These are phyloP conservation scores for Pseudogymnoascus sp. DNA, from an alignment of 2,329 filamentous ascomycete genomes.

Conservation along the genomic window DNA sequence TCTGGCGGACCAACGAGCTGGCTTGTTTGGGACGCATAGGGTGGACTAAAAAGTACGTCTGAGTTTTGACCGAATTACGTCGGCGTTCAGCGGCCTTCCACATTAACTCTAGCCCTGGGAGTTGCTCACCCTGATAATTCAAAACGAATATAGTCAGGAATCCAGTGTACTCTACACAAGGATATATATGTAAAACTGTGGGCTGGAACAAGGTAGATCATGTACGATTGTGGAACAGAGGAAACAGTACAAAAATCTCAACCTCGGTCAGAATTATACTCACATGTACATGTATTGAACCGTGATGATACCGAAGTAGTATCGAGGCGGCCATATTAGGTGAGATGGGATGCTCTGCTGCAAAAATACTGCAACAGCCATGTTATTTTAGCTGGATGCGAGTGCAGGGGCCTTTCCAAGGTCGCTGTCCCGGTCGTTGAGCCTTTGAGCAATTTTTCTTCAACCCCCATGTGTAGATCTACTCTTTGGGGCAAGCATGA, in stretches of 20 bases:
- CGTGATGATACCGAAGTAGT: neutral
- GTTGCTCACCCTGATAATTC: neutral
- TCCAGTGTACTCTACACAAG: neutral
- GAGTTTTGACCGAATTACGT: neutral
- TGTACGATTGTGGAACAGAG: neutral
- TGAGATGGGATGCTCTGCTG: neutral
- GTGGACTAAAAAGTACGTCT: neutral
- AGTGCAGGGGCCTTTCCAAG: neutral
- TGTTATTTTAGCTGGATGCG: neutral
- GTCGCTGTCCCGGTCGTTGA: neutral
- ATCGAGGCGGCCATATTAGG: too few relatives aligned
- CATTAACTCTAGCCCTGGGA: neutral
- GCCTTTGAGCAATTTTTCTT: neutral
- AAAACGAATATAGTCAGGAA: neutral
- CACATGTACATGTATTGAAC: neutral
- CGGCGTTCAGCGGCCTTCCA: neutral
- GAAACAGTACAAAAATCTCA: neutral
- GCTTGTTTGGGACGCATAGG: neutral
- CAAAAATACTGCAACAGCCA: neutral
- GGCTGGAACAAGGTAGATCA: neutral
- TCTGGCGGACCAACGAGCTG: neutral
- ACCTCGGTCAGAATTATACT: neutral
- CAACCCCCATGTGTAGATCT: neutral
- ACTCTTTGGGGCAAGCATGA: neutral
- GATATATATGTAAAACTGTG: constrained; percentile 4